These are phyloP conservation scores for Yamadazyma takamatsuzukensis DNA, from an alignment of 805 yeast species.

Conservation along the genomic window DNA sequence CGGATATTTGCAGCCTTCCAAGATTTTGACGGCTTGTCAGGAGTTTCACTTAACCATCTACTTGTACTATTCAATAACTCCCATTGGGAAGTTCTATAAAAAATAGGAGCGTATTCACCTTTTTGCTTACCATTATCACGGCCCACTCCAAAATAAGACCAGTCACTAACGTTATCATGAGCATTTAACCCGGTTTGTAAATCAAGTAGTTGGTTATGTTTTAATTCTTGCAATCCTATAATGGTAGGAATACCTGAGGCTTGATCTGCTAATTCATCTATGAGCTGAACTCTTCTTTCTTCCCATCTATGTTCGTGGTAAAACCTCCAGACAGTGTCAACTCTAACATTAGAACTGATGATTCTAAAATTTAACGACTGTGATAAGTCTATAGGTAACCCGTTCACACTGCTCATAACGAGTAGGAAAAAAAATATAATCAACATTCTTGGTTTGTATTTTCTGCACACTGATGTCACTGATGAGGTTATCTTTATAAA, in stretches of 20 bases:
- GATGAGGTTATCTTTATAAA: too few species aligned
- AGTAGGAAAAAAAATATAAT: too few species aligned
- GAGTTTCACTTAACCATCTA: constrained; percentile 53
- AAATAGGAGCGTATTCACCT: constrained; percentile 52
- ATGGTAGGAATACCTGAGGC: constrained; percentile 23
- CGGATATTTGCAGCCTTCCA: constrained; percentile 40
- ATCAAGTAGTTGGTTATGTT: constrained; percentile 39
- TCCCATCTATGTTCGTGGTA: constrained; percentile 45
- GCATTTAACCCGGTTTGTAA: constrained; percentile 33
- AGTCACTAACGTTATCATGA: constrained; percentile 22
- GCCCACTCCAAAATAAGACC: constrained; percentile 44
- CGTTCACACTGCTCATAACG: too few species aligned
- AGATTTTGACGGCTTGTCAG: constrained; percentile 43
- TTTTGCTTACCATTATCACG: constrained; percentile 48
- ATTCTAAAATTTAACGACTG: constrained; percentile 10
- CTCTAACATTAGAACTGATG: constrained; percentile 41
- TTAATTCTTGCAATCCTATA: constrained; percentile 38
- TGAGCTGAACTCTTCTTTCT: constrained; percentile 32
- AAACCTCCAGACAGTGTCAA: constrained; percentile 28
- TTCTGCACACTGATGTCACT: too few species aligned
- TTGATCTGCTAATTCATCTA: constrained; percentile 11
- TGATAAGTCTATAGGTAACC: constrained; percentile 3
- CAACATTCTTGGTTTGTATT: too few species aligned
- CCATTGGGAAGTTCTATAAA: constrained; percentile 38
- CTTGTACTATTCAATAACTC: constrained; percentile 37